Conservation (phyloP, 1,284 basidiomycete species). For the Amylostereum areolatum region DNA sequence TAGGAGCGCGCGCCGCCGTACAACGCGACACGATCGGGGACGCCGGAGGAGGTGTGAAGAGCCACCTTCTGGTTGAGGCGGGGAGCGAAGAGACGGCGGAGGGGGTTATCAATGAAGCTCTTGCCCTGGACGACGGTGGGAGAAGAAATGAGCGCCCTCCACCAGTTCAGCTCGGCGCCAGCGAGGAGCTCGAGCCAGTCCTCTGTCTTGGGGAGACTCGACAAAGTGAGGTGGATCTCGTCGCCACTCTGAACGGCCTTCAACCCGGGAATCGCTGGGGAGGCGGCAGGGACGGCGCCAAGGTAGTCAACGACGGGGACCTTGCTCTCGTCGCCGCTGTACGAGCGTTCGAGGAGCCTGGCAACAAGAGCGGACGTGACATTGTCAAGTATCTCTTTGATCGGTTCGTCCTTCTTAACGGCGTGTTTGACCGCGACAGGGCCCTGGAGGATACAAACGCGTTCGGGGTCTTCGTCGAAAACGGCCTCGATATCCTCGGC, state of each 20-base stretch:
- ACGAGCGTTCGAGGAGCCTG: constrained; percentile 78
- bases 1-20: constrained; percentile 80
- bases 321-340: constrained; percentile 72
- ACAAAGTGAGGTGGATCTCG: constrained; percentile 54
- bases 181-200: constrained; percentile 86
- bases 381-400: constrained; percentile 87
- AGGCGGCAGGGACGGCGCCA: constrained; percentile 42
- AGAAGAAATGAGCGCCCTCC: constrained; percentile 80
- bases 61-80: constrained; percentile 75
- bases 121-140: constrained; percentile 82
- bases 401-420: constrained; percentile 86
- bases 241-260: constrained; percentile 38
- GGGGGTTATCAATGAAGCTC: constrained; percentile 84
- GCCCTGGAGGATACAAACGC: constrained; percentile 96
- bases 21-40: constrained; percentile 53
- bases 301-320: constrained; percentile 89
- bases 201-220: constrained; percentile 51
- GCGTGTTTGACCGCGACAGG: constrained; percentile 92
- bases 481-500: constrained; percentile 98
- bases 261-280: constrained; percentile 41
- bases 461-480: constrained; percentile 96
- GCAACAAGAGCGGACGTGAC: constrained; percentile 77
- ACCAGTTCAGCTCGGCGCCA: constrained; percentile 79
- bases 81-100: constrained; percentile 83
- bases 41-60: constrained; percentile 41